A percentile compares a stretch with the other conserved stretches of the same genome.
Evolutionary conservation across 2,329 filamentous ascomycete species (phyloP).

Genomic region (Microsporum ferrugineum): DNA sequence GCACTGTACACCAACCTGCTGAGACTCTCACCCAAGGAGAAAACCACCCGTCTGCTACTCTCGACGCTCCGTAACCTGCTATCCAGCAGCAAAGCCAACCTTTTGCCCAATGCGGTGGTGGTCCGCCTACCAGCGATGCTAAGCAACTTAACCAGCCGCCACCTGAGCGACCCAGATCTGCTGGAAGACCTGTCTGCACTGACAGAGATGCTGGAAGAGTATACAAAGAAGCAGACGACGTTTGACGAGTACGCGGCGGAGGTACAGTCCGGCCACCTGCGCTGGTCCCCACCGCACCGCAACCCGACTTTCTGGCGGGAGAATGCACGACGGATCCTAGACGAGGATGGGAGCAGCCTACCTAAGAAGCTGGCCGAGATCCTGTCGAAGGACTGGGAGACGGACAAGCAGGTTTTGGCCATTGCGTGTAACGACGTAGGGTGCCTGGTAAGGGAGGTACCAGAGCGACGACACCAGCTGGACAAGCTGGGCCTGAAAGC

Average conservation of each 20-base stretch:
- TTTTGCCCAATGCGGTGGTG: conserved; percentile 74
- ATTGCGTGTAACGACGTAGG: conserved; percentile 90
- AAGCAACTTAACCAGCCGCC: conserved; percentile 44
- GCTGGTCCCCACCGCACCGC: conserved; percentile 86
- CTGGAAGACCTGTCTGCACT: conserved; percentile 39
- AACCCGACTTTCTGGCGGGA: conserved; percentile 83
- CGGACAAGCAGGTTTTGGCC: conserved; percentile 73
- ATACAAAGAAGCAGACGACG: conserved; percentile 58
- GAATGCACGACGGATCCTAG: conserved; percentile 76
- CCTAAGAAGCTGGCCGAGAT: conserved; percentile 77
- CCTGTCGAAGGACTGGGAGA: conserved; percentile 69
- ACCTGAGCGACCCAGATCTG: conserved; percentile 40
- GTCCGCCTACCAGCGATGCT: conserved; percentile 62
- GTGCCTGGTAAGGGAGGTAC: conserved; percentile 77
- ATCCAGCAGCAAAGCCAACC: conserved; percentile 53
- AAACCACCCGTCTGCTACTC: conserved; percentile 83
- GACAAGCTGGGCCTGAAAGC: conserved; percentile 79
- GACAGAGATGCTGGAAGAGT: conserved; percentile 68
- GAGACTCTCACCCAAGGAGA: conserved; percentile 89
- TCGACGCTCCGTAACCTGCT: conserved; percentile 85
- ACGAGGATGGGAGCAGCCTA: conserved; percentile 67
- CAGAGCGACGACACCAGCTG: conserved; percentile 66
- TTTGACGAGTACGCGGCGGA: conserved; percentile 66
- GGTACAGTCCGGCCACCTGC: conserved; percentile 71
- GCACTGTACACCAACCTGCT: conserved; percentile 86